A percentile compares a stretch with the other conserved stretches of the same genome.
Evolutionary conservation across 2,329 filamentous ascomycete species (phyloP).

Genomic region (Stachybotrys echinatus): DNA sequence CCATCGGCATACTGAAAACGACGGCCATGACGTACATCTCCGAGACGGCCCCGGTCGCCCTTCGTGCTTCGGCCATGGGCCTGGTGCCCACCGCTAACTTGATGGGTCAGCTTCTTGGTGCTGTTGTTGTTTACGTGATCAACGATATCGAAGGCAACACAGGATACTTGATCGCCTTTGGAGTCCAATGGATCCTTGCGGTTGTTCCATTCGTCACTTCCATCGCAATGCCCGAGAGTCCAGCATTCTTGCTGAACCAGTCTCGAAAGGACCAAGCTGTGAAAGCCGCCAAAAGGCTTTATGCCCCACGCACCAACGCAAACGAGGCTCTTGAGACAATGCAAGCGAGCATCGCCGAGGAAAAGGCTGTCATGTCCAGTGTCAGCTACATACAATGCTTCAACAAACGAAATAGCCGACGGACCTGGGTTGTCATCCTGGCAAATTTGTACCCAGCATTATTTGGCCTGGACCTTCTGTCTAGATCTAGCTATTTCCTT

Average conservation of each 20-base stretch:
- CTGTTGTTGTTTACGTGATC: slow-evolving; percentile 14
- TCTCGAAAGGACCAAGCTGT: slow-evolving; percentile 11
- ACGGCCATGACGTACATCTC: slow-evolving; percentile 32
- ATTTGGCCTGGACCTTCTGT: slow-evolving; percentile 37
- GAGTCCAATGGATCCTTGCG: slow-evolving; percentile 16
- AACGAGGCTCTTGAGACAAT: slow-evolving; percentile 11
- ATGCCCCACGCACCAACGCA: slow-evolving; percentile 11
- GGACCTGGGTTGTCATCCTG: slow-evolving; percentile 31
- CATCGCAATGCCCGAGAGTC: slow-evolving; percentile 19
- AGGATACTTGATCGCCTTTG: slow-evolving; percentile 18
- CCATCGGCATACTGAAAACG: slow-evolving; percentile 18
- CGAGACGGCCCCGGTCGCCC: slow-evolving; percentile 17
- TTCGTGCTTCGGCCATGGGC: slow-evolving; percentile 19
- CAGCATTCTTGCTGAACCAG: slow-evolving; percentile 14
- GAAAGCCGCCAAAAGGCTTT: slow-evolving; percentile 11
- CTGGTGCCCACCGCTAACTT: slow-evolving; percentile 20
- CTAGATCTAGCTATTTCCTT: slow-evolving; percentile 32
- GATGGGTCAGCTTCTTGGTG: slow-evolving; percentile 18
- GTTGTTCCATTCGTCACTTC: slow-evolving; percentile 15
- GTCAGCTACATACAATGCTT: slow-evolving; percentile 36
- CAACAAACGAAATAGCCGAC: slow-evolving; percentile 28
- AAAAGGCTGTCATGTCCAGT: slow-evolving; percentile 20
- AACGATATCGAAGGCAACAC: slow-evolving; percentile 10
- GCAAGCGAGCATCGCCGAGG: slow-evolving; percentile 31
- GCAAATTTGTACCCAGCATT: slow-evolving; percentile 33